A percentile compares a stretch with the other conserved stretches of the same genome.
phyloP scores from a whole-genome alignment of 352 stramenopile species.

The Globisporangium ultimum region DNA sequence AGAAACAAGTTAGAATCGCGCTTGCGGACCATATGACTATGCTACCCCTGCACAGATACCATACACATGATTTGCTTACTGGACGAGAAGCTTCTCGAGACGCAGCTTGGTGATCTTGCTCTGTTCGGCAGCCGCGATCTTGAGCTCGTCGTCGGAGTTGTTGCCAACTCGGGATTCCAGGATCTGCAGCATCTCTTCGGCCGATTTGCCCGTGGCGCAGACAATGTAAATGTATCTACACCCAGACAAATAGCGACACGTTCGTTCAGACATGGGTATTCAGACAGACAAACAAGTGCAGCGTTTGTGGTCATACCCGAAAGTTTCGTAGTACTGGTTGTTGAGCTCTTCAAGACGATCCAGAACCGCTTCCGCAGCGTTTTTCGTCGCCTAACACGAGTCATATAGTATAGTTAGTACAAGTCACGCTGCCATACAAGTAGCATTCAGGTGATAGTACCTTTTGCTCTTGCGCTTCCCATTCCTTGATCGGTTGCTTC shows the following conservation, averaged over 20 bases:
- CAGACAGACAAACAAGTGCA: not conserved
- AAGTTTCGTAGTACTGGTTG: slow-evolving; percentile 63
- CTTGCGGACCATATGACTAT: too few relatives aligned
- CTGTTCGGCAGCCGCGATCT: slow-evolving; percentile 62
- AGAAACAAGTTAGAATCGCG: too few relatives aligned
- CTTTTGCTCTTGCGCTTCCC: slow-evolving; percentile 76
- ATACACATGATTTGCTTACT: slow-evolving; percentile 31
- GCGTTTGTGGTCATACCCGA: slow-evolving; percentile 31
- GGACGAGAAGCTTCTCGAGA: slow-evolving; percentile 55
- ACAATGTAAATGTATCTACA: slow-evolving; percentile 79
- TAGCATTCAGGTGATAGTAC: slow-evolving; percentile 9
- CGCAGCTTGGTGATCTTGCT: slow-evolving; percentile 79
- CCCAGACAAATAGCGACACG: too few relatives aligned
- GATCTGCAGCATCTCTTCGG: slow-evolving; percentile 69
- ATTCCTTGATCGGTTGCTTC: slow-evolving; percentile 63
- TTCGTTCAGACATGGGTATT: not conserved
- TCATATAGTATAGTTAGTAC: not conserved
- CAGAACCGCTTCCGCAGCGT: slow-evolving; percentile 39
- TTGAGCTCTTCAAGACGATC: slow-evolving; percentile 66
- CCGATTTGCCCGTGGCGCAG: slow-evolving; percentile 75
- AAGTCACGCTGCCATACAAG: too few relatives aligned
- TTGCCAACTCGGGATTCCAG: slow-evolving; percentile 56
- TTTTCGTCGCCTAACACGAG: slow-evolving; percentile 41
- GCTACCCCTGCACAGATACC: too few relatives aligned
- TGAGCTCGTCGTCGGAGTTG: slow-evolving; percentile 37